Evolutionary conservation across 2,329 filamentous ascomycete species (phyloP), one percentile per base, ranked within the genome.

Genomic region (Mariannaea elegans): DNA sequence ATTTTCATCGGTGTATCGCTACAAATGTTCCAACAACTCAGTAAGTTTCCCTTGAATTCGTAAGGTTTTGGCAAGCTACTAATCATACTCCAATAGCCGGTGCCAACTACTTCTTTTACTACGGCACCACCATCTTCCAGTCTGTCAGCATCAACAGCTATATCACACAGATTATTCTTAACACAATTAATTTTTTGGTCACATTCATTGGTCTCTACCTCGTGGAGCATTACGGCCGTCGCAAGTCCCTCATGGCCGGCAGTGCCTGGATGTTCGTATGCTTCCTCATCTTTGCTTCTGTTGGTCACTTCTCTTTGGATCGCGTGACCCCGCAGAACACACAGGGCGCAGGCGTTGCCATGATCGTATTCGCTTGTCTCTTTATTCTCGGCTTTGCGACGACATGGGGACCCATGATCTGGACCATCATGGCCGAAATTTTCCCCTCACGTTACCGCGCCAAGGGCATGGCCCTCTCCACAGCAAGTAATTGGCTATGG

Each of bases 191-290:
- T 69, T 89, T 91, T 10, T 78, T 81, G 50, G 86, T 85, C 61
- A 91, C 89, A 7, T 87, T 91, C 64, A 81, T 85, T 21, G 88
- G 89, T 53, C 78, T 91, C n/a, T 91, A 87, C 69, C 78, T 91
- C n/a, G 86, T 91, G 13, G 87, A 91, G 72, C 82, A 87, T 60
- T 87, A 83, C 45, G 88, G 89, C 56, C 86, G 89, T 7, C 84
- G 89, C 47, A 84, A 83, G 65, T 87, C 85, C 3, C 78, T 91
- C 2, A 85, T 90, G 45, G 72, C 76, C 0, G 89, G 88, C n/a
- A 84, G 85, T 3, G 71, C 84, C 1, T 89, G 87, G 84, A 84
- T 84, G 82, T 81, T 80, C 18, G 63, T 79, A 12, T 90, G 86
- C 72, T 89, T 90, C 78, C 73, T 90, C 51, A 78, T 85, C 59